A percentile compares a stretch with the other conserved stretches of the same genome.
Evolutionary conservation across 2,329 filamentous ascomycete genomes (phyloP).

Genomic region (Emydomyces testavorans): DNA sequence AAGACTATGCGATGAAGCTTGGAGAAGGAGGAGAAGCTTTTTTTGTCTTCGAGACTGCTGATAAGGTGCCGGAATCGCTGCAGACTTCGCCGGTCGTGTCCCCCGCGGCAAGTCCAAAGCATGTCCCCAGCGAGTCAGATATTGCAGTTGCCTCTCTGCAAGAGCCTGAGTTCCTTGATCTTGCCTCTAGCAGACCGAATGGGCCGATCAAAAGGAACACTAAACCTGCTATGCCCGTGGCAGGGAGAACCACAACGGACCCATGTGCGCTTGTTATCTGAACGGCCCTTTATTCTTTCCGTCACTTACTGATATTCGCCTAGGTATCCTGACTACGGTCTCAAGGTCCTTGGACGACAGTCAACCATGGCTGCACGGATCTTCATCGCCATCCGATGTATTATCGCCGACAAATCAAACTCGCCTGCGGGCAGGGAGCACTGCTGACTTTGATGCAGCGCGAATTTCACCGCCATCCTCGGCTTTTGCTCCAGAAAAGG

Average conservation of each 20-base stretch:
- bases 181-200: constrained; percentile 23
- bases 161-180: constrained; percentile 42
- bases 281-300: not conserved
- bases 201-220: constrained; percentile 1
- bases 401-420: not conserved
- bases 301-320: not conserved
- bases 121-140: constrained; percentile 24
- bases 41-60: constrained; percentile 93
- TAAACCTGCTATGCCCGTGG: constrained; percentile 16
- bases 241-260: constrained; percentile 31
- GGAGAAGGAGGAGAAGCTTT: constrained; percentile 96
- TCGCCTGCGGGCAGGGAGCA: constrained; percentile 5
- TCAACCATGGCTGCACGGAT: constrained; percentile 1
- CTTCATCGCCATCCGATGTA: not conserved
- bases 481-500: not conserved
- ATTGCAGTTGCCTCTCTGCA: constrained; percentile 30
- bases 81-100: constrained; percentile 93
- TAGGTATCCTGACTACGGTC: not conserved
- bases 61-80: constrained; percentile 79
- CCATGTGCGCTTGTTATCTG: constrained; percentile 21
- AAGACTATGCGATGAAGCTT: constrained; percentile 95
- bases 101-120: constrained; percentile 66
- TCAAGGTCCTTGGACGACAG: constrained; percentile 3
- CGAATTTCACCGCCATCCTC: constrained; percentile 4
- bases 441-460: constrained; percentile 1